Conservation (phyloP, 2,329 filamentous ascomycete genomes). For the Aureobasidium vineae region DNA sequence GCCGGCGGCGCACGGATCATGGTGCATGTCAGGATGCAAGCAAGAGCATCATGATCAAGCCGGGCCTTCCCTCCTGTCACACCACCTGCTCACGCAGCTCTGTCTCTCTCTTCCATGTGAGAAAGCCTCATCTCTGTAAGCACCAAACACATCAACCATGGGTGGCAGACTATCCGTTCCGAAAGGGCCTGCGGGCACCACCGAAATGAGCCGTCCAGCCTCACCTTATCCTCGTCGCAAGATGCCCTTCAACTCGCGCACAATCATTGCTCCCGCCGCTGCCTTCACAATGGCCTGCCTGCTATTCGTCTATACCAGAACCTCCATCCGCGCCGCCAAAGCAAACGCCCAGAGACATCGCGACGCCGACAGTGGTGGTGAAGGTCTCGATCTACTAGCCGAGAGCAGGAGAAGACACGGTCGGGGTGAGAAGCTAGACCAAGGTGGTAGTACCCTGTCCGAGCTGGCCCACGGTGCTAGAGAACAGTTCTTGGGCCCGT, state of each 20-base stretch:
- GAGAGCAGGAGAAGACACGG: conserved; percentile 56
- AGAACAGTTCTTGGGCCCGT: conserved; percentile 30
- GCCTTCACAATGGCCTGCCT: conserved; percentile 61
- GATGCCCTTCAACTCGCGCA: conserved; percentile 39
- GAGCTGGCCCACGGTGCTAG: conserved; percentile 37
- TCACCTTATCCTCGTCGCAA: conserved; percentile 37
- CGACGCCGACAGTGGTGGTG: conserved; percentile 56
- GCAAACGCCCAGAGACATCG: conserved; percentile 61
- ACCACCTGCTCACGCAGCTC: conserved; percentile 11
- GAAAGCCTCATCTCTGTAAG: neutral
- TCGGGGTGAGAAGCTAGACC: conserved; percentile 46
- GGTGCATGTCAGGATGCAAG: neutral
- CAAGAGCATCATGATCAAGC: conserved; percentile 1
- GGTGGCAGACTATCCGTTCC: conserved; percentile 50
- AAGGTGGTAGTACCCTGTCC: conserved; percentile 38
- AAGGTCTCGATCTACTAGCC: conserved; percentile 52
- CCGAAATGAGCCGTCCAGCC: conserved; percentile 42
- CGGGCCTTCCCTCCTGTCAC: neutral
- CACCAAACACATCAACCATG: conserved; percentile 38
- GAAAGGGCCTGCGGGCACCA: conserved; percentile 44
- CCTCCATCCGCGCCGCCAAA: conserved; percentile 65
- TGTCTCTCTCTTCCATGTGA: neutral
- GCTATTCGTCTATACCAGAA: conserved; percentile 62
- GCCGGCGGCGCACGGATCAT: neutral
- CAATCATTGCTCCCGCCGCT: conserved; percentile 60